Conservation (phyloP, 768 basidiomycete genomes). For the Kwoniella sp. region DNA sequence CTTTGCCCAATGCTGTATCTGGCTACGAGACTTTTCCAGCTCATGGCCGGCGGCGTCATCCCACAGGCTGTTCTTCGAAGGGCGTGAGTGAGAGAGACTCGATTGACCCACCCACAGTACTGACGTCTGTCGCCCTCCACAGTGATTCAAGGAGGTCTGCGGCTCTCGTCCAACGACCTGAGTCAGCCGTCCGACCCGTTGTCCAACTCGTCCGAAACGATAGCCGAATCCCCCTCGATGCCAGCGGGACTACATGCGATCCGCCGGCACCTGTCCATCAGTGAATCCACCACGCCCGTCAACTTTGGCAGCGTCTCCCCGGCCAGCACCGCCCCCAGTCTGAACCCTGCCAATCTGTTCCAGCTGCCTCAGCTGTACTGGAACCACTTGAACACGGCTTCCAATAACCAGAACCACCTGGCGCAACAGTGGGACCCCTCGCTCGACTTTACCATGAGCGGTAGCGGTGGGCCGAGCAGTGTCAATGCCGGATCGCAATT, state of each 20-base stretch:
- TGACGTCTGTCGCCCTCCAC: neutral
- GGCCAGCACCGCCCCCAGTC: neutral
- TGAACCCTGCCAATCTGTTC: conserved; percentile 13
- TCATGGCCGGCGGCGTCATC: conserved; percentile 40
- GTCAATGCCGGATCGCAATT: too few species aligned
- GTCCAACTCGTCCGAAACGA: neutral
- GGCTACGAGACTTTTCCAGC: conserved; percentile 30
- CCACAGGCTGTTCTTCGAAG: conserved; percentile 40
- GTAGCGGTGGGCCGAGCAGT: too few species aligned
- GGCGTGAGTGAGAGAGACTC: conserved; percentile 24
- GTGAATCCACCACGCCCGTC: neutral
- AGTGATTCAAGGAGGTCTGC: conserved; percentile 30
- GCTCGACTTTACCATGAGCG: neutral
- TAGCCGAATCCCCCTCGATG: neutral
- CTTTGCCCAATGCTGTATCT: conserved; percentile 39
- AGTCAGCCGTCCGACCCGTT: neutral
- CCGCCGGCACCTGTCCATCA: conserved; percentile 12
- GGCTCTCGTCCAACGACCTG: conserved; percentile 4
- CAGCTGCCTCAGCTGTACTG: conserved; percentile 28
- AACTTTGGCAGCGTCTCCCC: neutral
- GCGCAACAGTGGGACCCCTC: neutral
- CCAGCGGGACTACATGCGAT: conserved; percentile 6
- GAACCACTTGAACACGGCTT: conserved; percentile 14
- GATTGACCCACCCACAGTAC: too few species aligned
- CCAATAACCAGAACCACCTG: neutral